A percentile compares a stretch with the other conserved stretches of the same genome.
These are phyloP conservation scores for Podaxis mareebaensis DNA, from an alignment of 768 basidiomycete species.

Conservation along the genomic window DNA sequence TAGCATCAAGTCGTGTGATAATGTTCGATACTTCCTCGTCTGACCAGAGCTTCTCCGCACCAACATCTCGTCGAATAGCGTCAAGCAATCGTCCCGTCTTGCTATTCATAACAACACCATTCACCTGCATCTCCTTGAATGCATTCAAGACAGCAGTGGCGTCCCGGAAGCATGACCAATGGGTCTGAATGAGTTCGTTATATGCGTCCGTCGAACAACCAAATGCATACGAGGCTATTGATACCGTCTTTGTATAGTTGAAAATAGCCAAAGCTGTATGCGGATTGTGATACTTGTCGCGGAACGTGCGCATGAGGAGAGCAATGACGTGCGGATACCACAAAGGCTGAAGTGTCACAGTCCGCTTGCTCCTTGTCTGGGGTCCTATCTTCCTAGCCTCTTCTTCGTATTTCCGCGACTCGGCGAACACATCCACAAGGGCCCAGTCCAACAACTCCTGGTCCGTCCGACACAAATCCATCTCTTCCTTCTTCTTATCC, in stretches of 20 bases:
- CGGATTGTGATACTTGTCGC: conserved; percentile 78
- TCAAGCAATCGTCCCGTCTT: conserved; percentile 65
- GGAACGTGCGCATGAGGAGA: conserved; percentile 73
- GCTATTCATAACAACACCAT: conserved; percentile 68
- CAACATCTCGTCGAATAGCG: conserved; percentile 61
- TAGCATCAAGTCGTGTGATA: conserved; percentile 14
- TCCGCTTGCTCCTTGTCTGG: conserved; percentile 24
- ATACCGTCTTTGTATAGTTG: conserved; percentile 71
- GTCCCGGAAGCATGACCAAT: conserved; percentile 85
- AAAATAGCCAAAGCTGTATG: conserved; percentile 83
- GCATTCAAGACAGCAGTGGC: conserved; percentile 70
- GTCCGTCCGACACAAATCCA: conserved; percentile 70
- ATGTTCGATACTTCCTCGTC: conserved; percentile 47
- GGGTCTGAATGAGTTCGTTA: conserved; percentile 85
- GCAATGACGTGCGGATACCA: conserved; percentile 78
- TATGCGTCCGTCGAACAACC: conserved; percentile 89
- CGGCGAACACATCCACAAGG: conserved; percentile 63
- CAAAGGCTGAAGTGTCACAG: conserved; percentile 52
- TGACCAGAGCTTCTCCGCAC: conserved; percentile 51
- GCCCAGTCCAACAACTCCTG: conserved; percentile 76
- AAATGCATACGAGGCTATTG: conserved; percentile 80
- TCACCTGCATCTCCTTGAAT: conserved; percentile 79
- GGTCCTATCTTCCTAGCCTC: conserved; percentile 37
- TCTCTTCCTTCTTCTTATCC: conserved; percentile 72
- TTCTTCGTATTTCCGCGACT: conserved; percentile 50